Conservation (phyloP, 352 stramenopile genomes). For the Thraustotheca clavata region DNA sequence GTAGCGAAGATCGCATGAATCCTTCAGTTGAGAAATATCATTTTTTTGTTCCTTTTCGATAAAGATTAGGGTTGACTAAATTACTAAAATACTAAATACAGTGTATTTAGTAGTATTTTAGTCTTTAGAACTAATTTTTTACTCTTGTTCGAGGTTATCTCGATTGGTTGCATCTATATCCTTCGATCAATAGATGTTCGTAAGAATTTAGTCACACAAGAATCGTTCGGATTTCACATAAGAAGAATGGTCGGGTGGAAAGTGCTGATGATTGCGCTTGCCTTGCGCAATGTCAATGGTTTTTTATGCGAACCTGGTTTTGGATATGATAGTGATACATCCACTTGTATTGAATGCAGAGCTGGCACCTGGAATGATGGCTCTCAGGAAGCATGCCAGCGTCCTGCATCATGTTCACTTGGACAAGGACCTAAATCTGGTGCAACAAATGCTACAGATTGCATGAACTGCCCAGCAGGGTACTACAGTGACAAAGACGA, state of each 20-base stretch:
- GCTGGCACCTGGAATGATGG: slow-evolving; percentile 10
- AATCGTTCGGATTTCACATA: not conserved
- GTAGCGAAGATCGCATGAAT: not conserved
- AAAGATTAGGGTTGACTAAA: no score
- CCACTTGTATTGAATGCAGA: slow-evolving; percentile 5
- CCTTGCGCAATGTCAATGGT: no score
- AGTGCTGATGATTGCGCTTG: not conserved
- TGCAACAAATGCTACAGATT: slow-evolving; percentile 28
- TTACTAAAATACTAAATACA: no score
- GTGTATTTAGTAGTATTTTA: no score
- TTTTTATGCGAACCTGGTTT: slow-evolving; percentile 6
- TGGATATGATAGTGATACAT: slow-evolving; percentile 9
- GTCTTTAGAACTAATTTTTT: no score
- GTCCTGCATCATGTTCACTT: slow-evolving; percentile 26
- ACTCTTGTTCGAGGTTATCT: not conserved
- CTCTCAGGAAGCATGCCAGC: slow-evolving; percentile 1
- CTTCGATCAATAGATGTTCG: not conserved
- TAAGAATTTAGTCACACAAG: not conserved
- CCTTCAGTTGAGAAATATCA: not conserved
- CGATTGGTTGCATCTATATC: not conserved
- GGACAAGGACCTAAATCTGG: slow-evolving; percentile 29
- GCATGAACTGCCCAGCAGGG: slow-evolving; percentile 27
- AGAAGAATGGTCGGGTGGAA: not conserved
- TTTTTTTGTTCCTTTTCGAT: no score
- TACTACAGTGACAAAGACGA: slow-evolving; percentile 29